Evolutionary conservation across 306 rosid genomes (phyloP).

Genomic region (Vigna nakashimae): DNA sequence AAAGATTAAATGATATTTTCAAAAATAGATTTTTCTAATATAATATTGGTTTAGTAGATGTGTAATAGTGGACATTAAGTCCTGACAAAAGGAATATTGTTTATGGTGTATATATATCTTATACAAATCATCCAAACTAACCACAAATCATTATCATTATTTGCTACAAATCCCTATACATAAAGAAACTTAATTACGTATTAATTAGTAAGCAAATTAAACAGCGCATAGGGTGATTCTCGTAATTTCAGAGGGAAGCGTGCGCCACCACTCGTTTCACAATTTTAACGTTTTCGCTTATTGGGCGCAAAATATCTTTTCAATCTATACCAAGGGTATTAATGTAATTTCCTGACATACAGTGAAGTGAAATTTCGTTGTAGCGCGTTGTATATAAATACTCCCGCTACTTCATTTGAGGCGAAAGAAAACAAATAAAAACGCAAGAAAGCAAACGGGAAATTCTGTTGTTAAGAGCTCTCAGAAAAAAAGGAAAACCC

Average conservation of each 20-base stretch:
- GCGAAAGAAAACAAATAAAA: neutral
- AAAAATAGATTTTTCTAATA: too few relatives aligned
- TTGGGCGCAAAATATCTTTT: neutral
- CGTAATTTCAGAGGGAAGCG: constrained; percentile 3
- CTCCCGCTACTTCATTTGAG: neutral
- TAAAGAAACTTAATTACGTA: neutral
- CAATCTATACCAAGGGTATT: neutral
- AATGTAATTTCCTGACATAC: neutral
- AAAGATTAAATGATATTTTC: too few relatives aligned
- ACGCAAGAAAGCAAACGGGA: neutral
- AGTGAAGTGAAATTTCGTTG: constrained; percentile 7
- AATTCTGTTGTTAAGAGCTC: constrained; percentile 7
- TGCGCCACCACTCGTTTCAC: constrained; percentile 11
- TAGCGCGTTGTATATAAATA: constrained; percentile 36
- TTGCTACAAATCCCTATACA: neutral
- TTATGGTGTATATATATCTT: neutral
- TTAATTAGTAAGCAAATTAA: neutral
- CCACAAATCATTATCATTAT: neutral
- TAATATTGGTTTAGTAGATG: too few relatives aligned
- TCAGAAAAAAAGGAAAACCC: constrained; percentile 2
- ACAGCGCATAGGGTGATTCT: neutral
- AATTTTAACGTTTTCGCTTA: neutral
- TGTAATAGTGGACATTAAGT: too few relatives aligned
- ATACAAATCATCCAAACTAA: neutral
- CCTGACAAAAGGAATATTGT: neutral